A percentile compares a stretch with the other conserved stretches of the same genome.
phyloP scores from a whole-genome alignment of 2,329 filamentous ascomycete species.

The Myriosclerotinia duriaeana region DNA sequence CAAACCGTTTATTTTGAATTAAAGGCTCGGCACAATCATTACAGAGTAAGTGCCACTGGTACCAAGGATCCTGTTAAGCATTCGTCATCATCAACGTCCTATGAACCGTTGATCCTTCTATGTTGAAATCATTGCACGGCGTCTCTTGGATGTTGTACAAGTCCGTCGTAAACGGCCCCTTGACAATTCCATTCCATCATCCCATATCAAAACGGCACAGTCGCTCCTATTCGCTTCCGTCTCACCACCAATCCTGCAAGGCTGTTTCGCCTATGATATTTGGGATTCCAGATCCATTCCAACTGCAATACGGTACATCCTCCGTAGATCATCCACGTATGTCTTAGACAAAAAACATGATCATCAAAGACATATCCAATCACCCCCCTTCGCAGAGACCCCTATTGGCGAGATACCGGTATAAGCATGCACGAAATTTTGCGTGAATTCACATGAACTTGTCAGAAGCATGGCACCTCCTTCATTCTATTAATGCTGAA shows the following conservation, averaged over 20 bases:
- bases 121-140: not conserved
- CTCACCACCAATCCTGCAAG: not conserved
- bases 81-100: not conserved
- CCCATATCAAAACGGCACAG: slow-evolving; percentile 3
- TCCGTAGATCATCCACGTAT: not conserved
- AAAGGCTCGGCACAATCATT: not conserved
- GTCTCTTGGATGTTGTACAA: not conserved
- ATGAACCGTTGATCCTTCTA: not conserved
- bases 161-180: slow-evolving; percentile 1
- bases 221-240: not conserved
- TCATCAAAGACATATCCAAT: not conserved
- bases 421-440: not conserved
- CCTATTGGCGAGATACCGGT: not conserved
- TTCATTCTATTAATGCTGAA: not conserved
- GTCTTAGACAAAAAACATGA: not conserved
- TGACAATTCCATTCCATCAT: not conserved
- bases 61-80: not conserved
- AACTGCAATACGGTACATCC: not conserved
- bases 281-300: not conserved
- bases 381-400: not conserved
- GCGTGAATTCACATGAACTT: not conserved
- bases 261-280: not conserved
- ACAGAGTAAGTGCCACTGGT: not conserved
- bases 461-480: not conserved
- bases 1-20: no score